A percentile compares a stretch with the other conserved stretches of the same genome.
Evolutionary conservation across 2,329 filamentous ascomycete genomes (phyloP).

Genomic region (Teratosphaeria epicoccoides): DNA sequence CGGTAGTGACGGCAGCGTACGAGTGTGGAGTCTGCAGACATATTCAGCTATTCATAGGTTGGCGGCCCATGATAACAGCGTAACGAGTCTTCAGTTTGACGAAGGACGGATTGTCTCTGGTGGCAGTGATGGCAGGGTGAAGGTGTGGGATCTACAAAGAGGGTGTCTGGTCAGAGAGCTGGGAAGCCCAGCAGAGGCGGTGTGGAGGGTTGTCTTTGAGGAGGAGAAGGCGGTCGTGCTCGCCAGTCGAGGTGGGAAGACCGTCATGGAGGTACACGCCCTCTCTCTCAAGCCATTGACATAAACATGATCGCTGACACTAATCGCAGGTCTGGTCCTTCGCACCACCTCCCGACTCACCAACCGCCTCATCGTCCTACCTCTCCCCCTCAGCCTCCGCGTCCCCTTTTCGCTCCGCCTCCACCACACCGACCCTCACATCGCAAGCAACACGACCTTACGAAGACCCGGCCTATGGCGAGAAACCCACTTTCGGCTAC

Average conservation of each 20-base stretch:
- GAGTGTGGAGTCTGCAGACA: conserved; percentile 87
- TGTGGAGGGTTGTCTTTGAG: conserved; percentile 96
- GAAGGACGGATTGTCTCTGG: conserved; percentile 91
- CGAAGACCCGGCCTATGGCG: conserved; percentile 20
- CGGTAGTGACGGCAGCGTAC: conserved; percentile 87
- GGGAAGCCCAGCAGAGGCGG: conserved; percentile 81
- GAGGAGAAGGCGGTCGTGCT: conserved; percentile 94
- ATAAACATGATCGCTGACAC: conserved; percentile 15
- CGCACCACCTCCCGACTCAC: conserved; percentile 60
- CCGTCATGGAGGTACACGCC: conserved; percentile 79
- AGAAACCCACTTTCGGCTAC: conserved; percentile 13
- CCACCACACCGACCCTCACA: background rate
- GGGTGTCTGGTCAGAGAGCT: conserved; percentile 85
- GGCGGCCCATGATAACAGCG: conserved; percentile 95
- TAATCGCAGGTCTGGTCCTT: conserved; percentile 75
- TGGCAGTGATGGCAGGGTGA: conserved; percentile 93
- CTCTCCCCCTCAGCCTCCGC: conserved; percentile 1
- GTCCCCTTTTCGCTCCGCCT: background rate
- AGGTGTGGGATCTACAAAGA: conserved; percentile 94
- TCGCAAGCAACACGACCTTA: conserved; percentile 15
- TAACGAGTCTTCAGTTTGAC: conserved; percentile 95
- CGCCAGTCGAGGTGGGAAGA: conserved; percentile 71
- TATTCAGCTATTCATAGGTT: conserved; percentile 89
- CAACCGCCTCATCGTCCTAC: conserved; percentile 4
- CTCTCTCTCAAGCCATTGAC: background rate